Conservation (phyloP, 2,329 filamentous ascomycete species). For the Teratosphaeria viscida region DNA sequence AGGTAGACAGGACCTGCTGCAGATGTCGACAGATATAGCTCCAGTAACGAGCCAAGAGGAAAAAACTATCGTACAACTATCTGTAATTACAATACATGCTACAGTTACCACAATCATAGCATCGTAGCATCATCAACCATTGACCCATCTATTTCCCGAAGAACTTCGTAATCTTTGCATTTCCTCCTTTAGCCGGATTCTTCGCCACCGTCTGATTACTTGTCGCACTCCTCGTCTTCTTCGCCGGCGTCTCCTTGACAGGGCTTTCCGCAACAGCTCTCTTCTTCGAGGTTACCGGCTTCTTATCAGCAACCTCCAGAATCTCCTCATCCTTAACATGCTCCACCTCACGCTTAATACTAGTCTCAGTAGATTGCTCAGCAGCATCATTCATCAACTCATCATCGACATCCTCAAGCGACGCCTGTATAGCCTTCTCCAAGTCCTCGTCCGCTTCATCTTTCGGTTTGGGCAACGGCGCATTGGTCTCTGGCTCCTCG, state of each 20-base stretch:
- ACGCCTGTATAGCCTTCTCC: constrained; percentile 34
- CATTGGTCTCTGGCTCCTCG: constrained; percentile 41
- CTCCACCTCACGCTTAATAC: constrained; percentile 40
- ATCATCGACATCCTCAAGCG: constrained; percentile 28
- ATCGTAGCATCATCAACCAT: not conserved
- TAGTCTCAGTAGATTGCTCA: constrained; percentile 19
- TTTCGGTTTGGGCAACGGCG: constrained; percentile 36
- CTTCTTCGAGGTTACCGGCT: not conserved
- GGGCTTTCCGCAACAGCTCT: not conserved
- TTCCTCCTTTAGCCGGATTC: constrained; percentile 39
- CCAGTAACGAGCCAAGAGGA: not conserved
- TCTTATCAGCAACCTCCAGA: constrained; percentile 9
- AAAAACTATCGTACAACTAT: not conserved
- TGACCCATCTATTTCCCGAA: constrained; percentile 35
- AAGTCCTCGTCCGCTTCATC: constrained; percentile 14
- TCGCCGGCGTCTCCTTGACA: constrained; percentile 7
- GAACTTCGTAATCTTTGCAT: constrained; percentile 48
- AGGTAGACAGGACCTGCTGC: too few relatives aligned
- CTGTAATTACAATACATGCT: not conserved
- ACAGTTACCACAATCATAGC: not conserved
- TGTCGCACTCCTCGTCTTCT: constrained; percentile 46
- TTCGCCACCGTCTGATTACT: constrained; percentile 43
- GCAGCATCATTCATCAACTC: constrained; percentile 14
- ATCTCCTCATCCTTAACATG: constrained; percentile 25
- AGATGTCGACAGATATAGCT: too few relatives aligned